Conservation (phyloP, 805 yeast species). For the Metschnikowia amazonensis region DNA sequence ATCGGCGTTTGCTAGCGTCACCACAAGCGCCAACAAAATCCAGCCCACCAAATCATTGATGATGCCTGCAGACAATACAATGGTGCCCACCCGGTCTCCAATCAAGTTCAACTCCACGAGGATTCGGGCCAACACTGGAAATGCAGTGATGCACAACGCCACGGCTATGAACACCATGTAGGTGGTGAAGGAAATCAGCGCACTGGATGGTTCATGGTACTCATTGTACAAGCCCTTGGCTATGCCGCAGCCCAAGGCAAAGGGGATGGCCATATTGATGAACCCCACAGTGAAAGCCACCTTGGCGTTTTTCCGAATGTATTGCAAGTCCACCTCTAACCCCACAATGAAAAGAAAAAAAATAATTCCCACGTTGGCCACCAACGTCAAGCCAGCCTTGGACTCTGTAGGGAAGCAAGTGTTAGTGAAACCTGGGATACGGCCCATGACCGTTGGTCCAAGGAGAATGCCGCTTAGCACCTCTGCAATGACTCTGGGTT, state of each 20-base stretch:
- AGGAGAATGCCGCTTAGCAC: conserved; percentile 71
- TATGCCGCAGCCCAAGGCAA: conserved; percentile 72
- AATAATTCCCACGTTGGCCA: conserved; percentile 73
- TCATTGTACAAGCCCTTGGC: conserved; percentile 63
- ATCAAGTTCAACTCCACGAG: conserved; percentile 67
- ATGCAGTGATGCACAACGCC: conserved; percentile 81
- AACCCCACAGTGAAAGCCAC: conserved; percentile 69
- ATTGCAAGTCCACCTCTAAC: conserved; percentile 68
- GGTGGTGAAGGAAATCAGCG: conserved; percentile 57
- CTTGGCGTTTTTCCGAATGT: conserved; percentile 54
- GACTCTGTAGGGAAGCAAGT: conserved; percentile 64
- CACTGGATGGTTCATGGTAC: conserved; percentile 35
- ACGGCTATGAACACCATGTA: conserved; percentile 79
- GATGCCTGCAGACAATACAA: conserved; percentile 80
- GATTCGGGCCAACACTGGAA: conserved; percentile 79
- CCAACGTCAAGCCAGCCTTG: conserved; percentile 58
- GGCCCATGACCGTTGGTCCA: conserved; percentile 75
- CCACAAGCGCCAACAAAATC: conserved; percentile 71
- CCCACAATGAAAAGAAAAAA: conserved; percentile 75
- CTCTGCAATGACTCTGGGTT: conserved; percentile 80
- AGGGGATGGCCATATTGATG: conserved; percentile 72
- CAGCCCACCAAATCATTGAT: conserved; percentile 78
- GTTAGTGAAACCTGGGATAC: conserved; percentile 60
- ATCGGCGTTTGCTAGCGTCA: conserved; percentile 71
- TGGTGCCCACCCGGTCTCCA: conserved; percentile 65